Conservation (phyloP, 768 basidiomycete genomes). For the Naganishia antarctica region DNA sequence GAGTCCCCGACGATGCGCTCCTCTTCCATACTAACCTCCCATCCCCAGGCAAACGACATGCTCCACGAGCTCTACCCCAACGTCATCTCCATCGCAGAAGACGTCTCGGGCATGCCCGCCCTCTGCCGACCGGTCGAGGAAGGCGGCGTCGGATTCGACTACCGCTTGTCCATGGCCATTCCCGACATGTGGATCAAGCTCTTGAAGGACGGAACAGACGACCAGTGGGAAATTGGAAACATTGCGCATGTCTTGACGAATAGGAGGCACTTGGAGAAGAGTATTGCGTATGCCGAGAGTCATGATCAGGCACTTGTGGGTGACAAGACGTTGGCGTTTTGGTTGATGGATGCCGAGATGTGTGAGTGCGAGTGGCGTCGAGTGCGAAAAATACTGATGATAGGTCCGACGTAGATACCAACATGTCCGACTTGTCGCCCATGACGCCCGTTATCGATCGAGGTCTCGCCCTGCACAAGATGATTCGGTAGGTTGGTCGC, state of each 20-base stretch:
- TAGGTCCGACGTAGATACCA: conserved; percentile 60
- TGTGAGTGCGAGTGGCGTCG: conserved; percentile 56
- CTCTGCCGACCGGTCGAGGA: conserved; percentile 70
- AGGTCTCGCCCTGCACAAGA: conserved; percentile 89
- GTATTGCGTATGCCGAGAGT: conserved; percentile 87
- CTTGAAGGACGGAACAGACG: conserved; percentile 82
- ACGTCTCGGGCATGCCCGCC: conserved; percentile 98
- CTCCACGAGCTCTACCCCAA: conserved; percentile 75
- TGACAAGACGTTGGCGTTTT: conserved; percentile 97
- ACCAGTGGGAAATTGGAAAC: conserved; percentile 78
- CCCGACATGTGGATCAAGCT: conserved; percentile 99
- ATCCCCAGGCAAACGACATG: conserved; percentile 76
- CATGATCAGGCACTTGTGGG: conserved; percentile 98
- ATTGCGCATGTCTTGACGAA: conserved; percentile 88
- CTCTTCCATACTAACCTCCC: neutral
- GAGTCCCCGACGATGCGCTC: conserved; percentile 47
- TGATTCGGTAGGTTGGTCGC: conserved; percentile 67
- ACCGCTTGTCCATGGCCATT: conserved; percentile 94
- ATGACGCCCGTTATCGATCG: conserved; percentile 81
- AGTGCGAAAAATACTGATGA: neutral
- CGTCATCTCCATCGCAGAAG: conserved; percentile 89
- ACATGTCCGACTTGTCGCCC: conserved; percentile 83
- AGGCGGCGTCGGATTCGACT: conserved; percentile 96
- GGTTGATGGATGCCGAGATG: conserved; percentile 99
- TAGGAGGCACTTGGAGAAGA: conserved; percentile 80